A percentile compares a stretch with the other conserved stretches of the same genome.
Conservation (phyloP, 2,329 filamentous ascomycete genomes). For the Xylaria arbuscula region DNA sequence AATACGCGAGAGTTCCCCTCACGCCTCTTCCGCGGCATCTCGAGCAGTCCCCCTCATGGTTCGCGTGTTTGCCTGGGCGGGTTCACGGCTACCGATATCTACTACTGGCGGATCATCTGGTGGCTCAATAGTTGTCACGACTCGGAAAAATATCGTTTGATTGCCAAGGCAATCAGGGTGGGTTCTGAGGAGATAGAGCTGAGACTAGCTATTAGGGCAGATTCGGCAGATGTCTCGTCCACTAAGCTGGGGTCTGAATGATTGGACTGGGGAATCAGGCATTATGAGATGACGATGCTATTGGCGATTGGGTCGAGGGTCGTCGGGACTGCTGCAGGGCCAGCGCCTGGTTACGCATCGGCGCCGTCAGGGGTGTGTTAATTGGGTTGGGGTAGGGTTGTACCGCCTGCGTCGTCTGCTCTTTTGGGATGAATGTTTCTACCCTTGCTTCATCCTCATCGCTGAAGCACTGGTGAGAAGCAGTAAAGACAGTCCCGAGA, state of each 20-base stretch:
- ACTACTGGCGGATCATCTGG: constrained; percentile 3
- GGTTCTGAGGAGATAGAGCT: constrained; percentile 35
- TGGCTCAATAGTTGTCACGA: constrained; percentile 22
- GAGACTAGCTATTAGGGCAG: constrained; percentile 30
- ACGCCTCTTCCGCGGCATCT: constrained; percentile 21
- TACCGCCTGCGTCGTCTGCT: constrained; percentile 9
- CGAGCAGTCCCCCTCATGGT: constrained; percentile 14
- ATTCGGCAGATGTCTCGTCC: constrained; percentile 38
- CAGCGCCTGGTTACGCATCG: constrained; percentile 29
- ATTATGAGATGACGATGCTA: constrained; percentile 20
- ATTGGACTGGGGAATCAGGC: constrained; percentile 30
- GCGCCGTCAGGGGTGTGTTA: constrained; percentile 12
- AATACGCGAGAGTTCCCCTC: constrained; percentile 22
- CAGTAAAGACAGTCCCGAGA: constrained; percentile 1
- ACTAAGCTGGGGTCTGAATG: constrained; percentile 21
- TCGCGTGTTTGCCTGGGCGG: constrained; percentile 14
- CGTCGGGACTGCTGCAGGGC: constrained; percentile 23
- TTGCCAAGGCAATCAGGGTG: constrained; percentile 34
- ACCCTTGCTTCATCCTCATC: background rate
- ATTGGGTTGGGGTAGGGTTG: constrained; percentile 33
- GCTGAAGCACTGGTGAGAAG: background rate
- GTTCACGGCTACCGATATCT: constrained; percentile 16
- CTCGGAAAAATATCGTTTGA: constrained; percentile 33
- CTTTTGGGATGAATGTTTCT: constrained; percentile 16
- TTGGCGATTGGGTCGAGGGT: constrained; percentile 26